Conservation (phyloP, 176 grass and related monocot genomes). For the Phoenix roebelenii region DNA sequence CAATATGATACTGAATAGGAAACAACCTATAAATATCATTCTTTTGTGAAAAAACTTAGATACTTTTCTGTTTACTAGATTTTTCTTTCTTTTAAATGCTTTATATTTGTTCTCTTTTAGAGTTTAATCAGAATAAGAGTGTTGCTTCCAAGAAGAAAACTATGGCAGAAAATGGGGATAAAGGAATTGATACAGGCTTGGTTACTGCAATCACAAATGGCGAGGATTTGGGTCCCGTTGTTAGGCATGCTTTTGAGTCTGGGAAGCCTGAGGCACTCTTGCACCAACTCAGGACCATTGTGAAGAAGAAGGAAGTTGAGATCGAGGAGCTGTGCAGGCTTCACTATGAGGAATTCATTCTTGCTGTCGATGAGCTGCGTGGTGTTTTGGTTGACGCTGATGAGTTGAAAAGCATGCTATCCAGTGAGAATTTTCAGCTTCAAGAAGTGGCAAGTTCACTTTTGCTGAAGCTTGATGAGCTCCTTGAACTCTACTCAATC, state of each 20-base stretch:
- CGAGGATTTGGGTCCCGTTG: slow-evolving; percentile 76
- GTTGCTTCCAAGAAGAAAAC: slow-evolving; percentile 53
- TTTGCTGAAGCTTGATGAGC: slow-evolving; percentile 48
- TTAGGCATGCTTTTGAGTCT: slow-evolving; percentile 59
- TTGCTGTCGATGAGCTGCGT: slow-evolving; percentile 71
- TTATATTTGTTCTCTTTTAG: neutral
- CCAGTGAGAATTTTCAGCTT: slow-evolving; percentile 42
- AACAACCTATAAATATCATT: no score
- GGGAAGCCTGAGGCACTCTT: slow-evolving; percentile 75
- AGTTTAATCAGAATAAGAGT: slow-evolving; percentile 18
- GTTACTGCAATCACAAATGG: slow-evolving; percentile 55
- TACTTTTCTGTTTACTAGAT: no score
- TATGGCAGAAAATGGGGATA: slow-evolving; percentile 50
- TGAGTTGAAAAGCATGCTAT: slow-evolving; percentile 57
- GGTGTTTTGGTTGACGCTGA: slow-evolving; percentile 78
- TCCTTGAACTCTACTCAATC: slow-evolving; percentile 42
- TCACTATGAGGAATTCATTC: slow-evolving; percentile 91
- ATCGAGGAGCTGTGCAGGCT: slow-evolving; percentile 81
- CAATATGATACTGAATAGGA: no score
- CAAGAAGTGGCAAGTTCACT: slow-evolving; percentile 44
- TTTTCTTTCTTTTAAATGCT: no score
- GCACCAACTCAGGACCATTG: slow-evolving; percentile 59
- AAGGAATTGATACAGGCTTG: slow-evolving; percentile 29
- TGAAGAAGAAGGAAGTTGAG: slow-evolving; percentile 87
- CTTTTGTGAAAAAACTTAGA: no score